These are phyloP conservation scores for Pseudohalonectria lignicola DNA, from an alignment of 2,329 filamentous ascomycete genomes.

Conservation along the genomic window DNA sequence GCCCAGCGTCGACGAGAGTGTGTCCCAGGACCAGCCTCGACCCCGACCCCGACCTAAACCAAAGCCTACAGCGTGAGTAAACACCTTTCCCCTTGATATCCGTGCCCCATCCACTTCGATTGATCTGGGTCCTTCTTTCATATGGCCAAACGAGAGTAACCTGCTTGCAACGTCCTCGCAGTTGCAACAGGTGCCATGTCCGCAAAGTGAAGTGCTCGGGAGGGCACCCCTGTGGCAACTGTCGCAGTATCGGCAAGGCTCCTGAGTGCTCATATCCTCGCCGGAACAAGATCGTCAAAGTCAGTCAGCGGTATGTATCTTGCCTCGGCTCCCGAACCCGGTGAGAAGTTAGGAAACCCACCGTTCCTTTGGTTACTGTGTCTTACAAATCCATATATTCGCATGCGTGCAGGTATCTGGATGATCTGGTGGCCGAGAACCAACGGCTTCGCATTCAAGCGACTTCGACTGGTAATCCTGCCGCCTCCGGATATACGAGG, in stretches of 20 bases:
- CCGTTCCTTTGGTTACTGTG: too few relatives aligned
- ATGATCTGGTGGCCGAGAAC: slow-evolving; percentile 2
- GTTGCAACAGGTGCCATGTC: slow-evolving; percentile 1
- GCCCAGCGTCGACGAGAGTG: neutral
- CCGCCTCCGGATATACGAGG: neutral
- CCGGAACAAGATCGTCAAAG: slow-evolving; percentile 3
- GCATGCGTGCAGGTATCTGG: slow-evolving; percentile 1
- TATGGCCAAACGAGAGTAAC: neutral
- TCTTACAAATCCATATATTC: neutral
- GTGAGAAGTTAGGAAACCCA: too few relatives aligned
- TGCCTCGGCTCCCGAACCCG: neutral
- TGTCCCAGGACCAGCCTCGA: neutral
- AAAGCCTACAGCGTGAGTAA: slow-evolving; percentile 2
- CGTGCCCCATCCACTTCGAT: too few relatives aligned
- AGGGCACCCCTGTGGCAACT: slow-evolving; percentile 1
- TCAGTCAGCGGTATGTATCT: slow-evolving; percentile 1
- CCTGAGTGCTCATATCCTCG: slow-evolving; percentile 2
- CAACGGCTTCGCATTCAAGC: neutral
- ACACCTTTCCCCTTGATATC: too few relatives aligned
- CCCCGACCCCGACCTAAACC: neutral
- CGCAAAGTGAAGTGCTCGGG: slow-evolving; percentile 3
- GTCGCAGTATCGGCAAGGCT: neutral
- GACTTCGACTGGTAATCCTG: neutral
- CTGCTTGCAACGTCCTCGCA: neutral
- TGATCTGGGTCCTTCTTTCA: too few relatives aligned